These are phyloP conservation scores for Botrytis tulipae DNA, from an alignment of 2,329 filamentous ascomycete genomes.

Conservation along the genomic window DNA sequence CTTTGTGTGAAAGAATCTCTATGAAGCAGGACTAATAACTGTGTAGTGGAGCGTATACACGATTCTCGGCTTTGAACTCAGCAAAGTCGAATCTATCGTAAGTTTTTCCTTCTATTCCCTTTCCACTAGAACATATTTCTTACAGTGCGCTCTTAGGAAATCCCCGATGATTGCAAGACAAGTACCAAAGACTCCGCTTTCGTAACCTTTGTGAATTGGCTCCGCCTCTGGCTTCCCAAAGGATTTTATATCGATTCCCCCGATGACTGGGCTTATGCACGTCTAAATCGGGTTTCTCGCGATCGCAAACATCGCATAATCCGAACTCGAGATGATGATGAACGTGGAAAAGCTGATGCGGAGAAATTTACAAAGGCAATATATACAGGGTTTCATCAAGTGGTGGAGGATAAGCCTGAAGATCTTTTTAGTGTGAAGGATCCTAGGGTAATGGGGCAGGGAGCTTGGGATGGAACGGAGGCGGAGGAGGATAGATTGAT, in stretches of 20 bases:
- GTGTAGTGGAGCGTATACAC: slow-evolving; percentile 5
- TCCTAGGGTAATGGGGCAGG: background rate
- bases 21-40: accelerated
- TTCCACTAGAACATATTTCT: background rate
- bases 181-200: background rate
- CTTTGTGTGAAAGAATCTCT: background rate
- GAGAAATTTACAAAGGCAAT: background rate
- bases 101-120: background rate
- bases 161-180: background rate
- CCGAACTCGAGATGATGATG: background rate
- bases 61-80: background rate
- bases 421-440: background rate
- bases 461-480: background rate
- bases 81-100: background rate
- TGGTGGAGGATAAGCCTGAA: background rate
- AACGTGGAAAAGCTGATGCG: background rate
- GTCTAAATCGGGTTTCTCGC: background rate
- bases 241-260: background rate
- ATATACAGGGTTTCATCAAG: background rate
- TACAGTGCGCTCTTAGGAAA: background rate
- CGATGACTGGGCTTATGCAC: background rate
- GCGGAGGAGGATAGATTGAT: background rate
- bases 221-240: background rate
- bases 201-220: background rate
- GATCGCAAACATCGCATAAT: background rate